Base-by-base conservation (phyloP, 2,329 filamentous ascomycete species). In the Fusarium nygamai region DNA sequence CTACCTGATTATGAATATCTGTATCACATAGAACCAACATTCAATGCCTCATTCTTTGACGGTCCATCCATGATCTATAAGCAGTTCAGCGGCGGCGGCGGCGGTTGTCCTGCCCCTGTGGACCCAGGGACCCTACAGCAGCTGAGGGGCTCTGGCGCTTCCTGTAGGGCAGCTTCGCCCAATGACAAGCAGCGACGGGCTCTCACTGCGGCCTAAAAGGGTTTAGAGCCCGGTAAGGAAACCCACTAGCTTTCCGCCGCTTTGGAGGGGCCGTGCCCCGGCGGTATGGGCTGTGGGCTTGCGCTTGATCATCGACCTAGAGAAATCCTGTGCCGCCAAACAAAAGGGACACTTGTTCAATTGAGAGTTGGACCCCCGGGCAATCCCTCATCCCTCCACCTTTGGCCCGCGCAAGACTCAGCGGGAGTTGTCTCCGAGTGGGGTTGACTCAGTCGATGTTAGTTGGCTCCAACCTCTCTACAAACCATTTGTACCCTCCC, bases 311-410 rank as follows among this genome's bases (percentile, higher is more conserved):
- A 70, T 64, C 59, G 47, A 48, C 46, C 27, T 29, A 44, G 27
- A 60, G 38, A 44, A 27, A 58, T 50, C 59, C 67, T 48, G 67
- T 75, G 68, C 72, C 74, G 74, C 66, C 62, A 72, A 56, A 57
- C 63, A 75, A 82, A 84, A 78, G 81, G 83, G 83, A 84, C 83
- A 84, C 83, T 84, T 84, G 83, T 84, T 84, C 83, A 83, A 82
- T 84, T 84, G 79, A 80, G 67, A 59, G 67, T 47, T 70, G 66
- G 65, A 48, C 61, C 64, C 48, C 69, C 67, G 47, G 41, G 58
- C 58, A 33, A 22, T 50, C 47, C 69, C 46, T 33, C 56, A 20
- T 38, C 47, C 65, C 70, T 59, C 66, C 71, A 61, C 67, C 62
- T 65, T 53, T 53, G 43, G 27, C 68, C 57, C 61, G 39, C 61